phyloP scores from a whole-genome alignment of 2,329 filamentous ascomycete species.

The Alternaria gaisen region DNA sequence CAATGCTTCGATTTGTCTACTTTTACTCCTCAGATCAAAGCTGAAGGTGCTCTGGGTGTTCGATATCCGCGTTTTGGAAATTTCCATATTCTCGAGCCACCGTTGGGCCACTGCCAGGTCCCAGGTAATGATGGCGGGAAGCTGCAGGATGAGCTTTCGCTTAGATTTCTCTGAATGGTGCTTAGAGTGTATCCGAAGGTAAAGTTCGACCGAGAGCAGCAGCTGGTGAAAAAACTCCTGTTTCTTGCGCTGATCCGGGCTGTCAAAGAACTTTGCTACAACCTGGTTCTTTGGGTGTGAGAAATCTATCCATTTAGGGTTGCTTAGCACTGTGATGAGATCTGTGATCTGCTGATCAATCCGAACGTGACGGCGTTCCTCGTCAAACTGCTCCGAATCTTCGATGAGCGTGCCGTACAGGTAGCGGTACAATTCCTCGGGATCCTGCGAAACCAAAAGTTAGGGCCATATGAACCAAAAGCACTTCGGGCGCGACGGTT shows the following conservation, averaged over 20 bases:
- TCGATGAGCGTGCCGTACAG: conserved; percentile 74
- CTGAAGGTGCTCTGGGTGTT: conserved; percentile 58
- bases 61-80: conserved; percentile 66
- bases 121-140: conserved; percentile 77
- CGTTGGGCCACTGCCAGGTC: conserved; percentile 75
- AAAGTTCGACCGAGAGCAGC: conserved; percentile 76
- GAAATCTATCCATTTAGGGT: conserved; percentile 78
- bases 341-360: conserved; percentile 78
- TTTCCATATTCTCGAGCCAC: conserved; percentile 75
- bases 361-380: conserved; percentile 62
- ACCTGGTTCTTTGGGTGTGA: conserved; percentile 75
- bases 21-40: conserved; percentile 71
- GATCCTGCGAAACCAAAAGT: conserved; percentile 49
- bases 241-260: conserved; percentile 66
- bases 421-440: conserved; percentile 59
- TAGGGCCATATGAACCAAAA: conserved; percentile 37
- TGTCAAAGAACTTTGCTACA: conserved; percentile 74
- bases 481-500: conserved; percentile 18
- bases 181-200: conserved; percentile 72
- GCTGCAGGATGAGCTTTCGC: conserved; percentile 69
- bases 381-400: conserved; percentile 70
- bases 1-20: conserved; percentile 73
- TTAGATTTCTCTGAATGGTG: conserved; percentile 70
- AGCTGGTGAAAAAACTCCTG: conserved; percentile 78
- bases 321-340: conserved; percentile 72